Evolutionary conservation across 169 alveolate species (phyloP), one percentile per base, ranked within the genome.

Genomic region (Plasmodium vivax): DNA sequence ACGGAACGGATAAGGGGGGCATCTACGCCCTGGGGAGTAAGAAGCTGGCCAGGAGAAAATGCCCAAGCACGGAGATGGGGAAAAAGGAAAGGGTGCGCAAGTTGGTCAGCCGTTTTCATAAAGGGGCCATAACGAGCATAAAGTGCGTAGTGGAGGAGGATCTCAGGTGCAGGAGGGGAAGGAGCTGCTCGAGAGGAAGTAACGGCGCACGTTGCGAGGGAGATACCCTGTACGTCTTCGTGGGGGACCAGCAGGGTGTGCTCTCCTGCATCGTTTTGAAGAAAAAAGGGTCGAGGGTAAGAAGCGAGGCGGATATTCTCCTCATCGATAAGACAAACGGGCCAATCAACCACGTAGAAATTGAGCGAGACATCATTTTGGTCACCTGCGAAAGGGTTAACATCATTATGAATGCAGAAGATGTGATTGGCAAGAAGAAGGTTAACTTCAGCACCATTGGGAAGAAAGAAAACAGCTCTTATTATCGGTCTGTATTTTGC

Each of bases 221-320:
- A 7, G 14, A 75, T 5, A 19, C 41, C 9, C 12, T 90, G 8
- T 90, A 90, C 54, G 43, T 90, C 32, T 90, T 90, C 51, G 56
- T 90, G 81, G 94, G 94, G 27, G 94, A 90, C 73, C 47, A 79
- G 36, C 83, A 74, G 43, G 94, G 94, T 2, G 47, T 90, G 73
- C 68, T 90, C 30, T 80, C 94, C 45, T 90, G 90, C 54, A 27
- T 80, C 34, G 72, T 90, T 41, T 80, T 80, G 62, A 74, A 74
- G 16, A 75, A 85, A 54, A 85, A 75, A 85, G 62, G 43, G 80
- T 56, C 38, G 12, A 80, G 54, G 45, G 32, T 68, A 71, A 19
- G 36, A 58, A 58, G 45, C n/a, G 83, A 68, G 38, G 43, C 9
- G 23, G 16, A 36, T 7, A 73, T 85, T 43, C 43, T 90, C 51